A percentile compares a stretch with the other conserved stretches of the same genome.
Evolutionary conservation across 2,329 filamentous ascomycete species (phyloP).

Genomic region (Xylaria sp.): DNA sequence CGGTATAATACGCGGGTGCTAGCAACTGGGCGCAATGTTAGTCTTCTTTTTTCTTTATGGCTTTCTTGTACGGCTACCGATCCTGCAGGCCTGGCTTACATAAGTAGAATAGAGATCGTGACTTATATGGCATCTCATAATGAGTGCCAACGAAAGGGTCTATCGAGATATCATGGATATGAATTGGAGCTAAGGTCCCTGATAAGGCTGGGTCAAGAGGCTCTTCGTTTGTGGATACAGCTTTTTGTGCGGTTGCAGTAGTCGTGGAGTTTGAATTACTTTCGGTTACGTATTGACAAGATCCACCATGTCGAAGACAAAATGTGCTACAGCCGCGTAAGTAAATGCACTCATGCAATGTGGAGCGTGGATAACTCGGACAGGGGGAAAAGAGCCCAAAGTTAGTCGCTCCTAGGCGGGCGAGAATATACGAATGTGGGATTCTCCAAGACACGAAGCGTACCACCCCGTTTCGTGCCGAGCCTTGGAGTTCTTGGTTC

Average conservation of each 20-base stretch:
- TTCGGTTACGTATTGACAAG: conserved; percentile 53
- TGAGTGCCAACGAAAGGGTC: conserved; percentile 48
- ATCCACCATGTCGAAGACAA: conserved; percentile 58
- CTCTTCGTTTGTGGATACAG: conserved; percentile 43
- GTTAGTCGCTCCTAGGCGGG: conserved; percentile 15
- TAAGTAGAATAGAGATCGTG: conserved; percentile 52
- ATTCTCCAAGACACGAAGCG: conserved; percentile 7
- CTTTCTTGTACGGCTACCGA: conserved; percentile 12
- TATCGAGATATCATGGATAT: conserved; percentile 42
- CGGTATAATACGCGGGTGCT: conserved; percentile 57
- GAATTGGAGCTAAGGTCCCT: conserved; percentile 34
- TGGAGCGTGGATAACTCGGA: conserved; percentile 15
- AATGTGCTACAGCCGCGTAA: conserved; percentile 53
- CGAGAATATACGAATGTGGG: conserved; percentile 31
- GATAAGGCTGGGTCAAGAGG: conserved; percentile 38
- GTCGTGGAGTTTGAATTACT: conserved; percentile 40
- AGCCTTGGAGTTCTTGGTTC: conserved; percentile 45
- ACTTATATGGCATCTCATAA: conserved; percentile 51
- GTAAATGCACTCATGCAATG: conserved; percentile 2
- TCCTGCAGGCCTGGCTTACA: conserved; percentile 48
- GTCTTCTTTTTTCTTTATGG: neutral
- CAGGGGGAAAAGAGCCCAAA: conserved; percentile 2
- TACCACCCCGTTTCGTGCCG: conserved; percentile 7
- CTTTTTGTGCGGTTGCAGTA: conserved; percentile 36
- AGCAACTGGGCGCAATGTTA: conserved; percentile 50